Evolutionary conservation across 352 stramenopile species (phyloP), one percentile per base, ranked within the genome.

Genomic region (Phytophthora pinifolia): DNA sequence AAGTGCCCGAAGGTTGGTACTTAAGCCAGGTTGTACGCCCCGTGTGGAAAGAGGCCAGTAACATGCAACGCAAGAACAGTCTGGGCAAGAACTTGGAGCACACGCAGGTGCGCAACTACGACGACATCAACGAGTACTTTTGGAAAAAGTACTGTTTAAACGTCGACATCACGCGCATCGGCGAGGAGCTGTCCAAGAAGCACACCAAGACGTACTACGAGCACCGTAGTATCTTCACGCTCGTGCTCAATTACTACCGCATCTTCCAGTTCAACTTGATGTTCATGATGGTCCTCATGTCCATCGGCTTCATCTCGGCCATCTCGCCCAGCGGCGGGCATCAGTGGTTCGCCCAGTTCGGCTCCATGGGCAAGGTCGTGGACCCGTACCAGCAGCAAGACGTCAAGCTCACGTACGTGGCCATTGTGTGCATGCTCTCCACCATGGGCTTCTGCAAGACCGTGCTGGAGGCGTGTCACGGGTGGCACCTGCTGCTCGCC

Each of bases 261-360:
- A 89, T 89, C 44, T 89, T 89, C 61, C 76, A 89, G 63, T 87
- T 88, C 65, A 87, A 89, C 74, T 74, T 88, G 54, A 83, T 87
- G 71, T 89, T 86, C 50, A 69, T 89, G 62, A 71, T 86, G 46
- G 59, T 72, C 9, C 67, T 89, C 5, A 72, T 81, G 48, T 72
- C 82, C n/a, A 62, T 89, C 17, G 68, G 47, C 34, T 89, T 84
- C 37, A 76, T 78, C 17, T 65, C 73, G 33, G 62, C 79, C 32
- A 84, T 89, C 46, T 89, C 79, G 8, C 79, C 78, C 0, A 72
- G 61, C 44, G 79, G 79, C 18, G 79, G 72, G 9, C 59, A 84
- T 47, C 56, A 67, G 36, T 79, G 74, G 65, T 89, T 89, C 33
- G 59, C 61, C 5, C 79, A 89, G 42, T 89, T 89, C 38, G 66